Base-by-base conservation (phyloP, 345 rosid species). In the Rhodomyrtus tomentosa region DNA sequence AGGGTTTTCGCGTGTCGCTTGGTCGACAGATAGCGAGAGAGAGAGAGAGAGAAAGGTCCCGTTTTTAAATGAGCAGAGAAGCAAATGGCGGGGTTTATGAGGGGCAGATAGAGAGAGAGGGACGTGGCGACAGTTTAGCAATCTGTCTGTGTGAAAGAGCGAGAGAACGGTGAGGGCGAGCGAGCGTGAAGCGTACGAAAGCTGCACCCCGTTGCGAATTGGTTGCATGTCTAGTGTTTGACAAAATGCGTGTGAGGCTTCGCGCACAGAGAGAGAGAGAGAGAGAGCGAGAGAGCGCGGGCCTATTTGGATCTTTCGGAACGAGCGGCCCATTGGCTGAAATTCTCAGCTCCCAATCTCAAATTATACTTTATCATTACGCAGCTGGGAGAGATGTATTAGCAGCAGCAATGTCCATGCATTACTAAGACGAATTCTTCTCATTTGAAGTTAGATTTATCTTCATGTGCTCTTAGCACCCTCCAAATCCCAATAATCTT, bases 11-110 rank as follows among this genome's bases (percentile, higher is more conserved):
- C 80, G 32, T 45, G 40, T 1, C 7, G 45, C 13, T 15, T 3
- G 74, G 7, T 32, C 38, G 74, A n/a, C n/a, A 74, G 24, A 49
- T 76, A 24, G 24, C 27, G 55, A 82, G 90, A 82, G 87, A 82
- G 79, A 11, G 24, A 50, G 56, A 24, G 18, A 36, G 55, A 82
- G 56, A 58, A 4, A 32, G 24, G 79, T 32, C 45, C 14, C 45
- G 79, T 20, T 87, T 91, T 92, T 88, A 90, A 95, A 93, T 83
- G 87, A 84, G 82, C 83, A 84, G 49, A 83, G 76, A 15, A 54
- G 91, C 88, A 89, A 92, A 90, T 92, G 85, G 93, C 86, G 94
- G 98, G 94, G 95, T 92, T 89, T 84, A 89, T 88, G 85, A 59
- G 85, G 83, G 83, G 6, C 38, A 8, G 81, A 88, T 87, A 84